Base-by-base conservation (phyloP, 2,329 filamentous ascomycete genomes). In the Nemania sp. region DNA sequence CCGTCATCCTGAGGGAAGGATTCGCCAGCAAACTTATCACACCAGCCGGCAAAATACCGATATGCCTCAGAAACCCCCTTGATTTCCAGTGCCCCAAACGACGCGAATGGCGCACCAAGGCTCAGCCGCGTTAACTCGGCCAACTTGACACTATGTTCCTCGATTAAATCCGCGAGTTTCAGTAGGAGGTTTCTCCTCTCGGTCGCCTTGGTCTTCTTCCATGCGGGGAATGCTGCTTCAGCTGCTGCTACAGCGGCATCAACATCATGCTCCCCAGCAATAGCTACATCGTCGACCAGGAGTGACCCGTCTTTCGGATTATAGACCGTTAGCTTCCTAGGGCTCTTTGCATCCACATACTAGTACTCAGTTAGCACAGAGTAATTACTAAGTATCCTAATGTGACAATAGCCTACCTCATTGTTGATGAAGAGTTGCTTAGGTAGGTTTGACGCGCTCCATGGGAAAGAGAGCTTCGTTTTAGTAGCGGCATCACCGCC, bases 241-340 rank as follows among this genome's bases (percentile, higher is more conserved):
- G 85, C 85, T 4, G 83, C 82, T 10, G 78, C 80, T 4, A 87
- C 84, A 1, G 85, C 85, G 5, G 75, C 74, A 59, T 87, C 81
- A 32, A 85, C 82, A 73, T 85, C 83, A 13, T 80, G 75, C 58
- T 81, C 77, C n/a, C 80, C 82, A n/a, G 82, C 82, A 4, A 84
- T 71, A 8, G 78, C 76, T 15, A 87, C 81, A 51, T 86, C 81
- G 66, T 85, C 78, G n/a, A 83, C 80, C 1, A 88, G 80, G 10
- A 86, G 73, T 2, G 81, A 81, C 60, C 81, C 82, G 72, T 87
- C 82, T 57, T 80, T 82, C 10, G 86, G 86, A 69, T 84, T 86
- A 77, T 80, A 76, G 4, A 86, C 75, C n/a, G 80, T 78, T 43
- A 87, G 79, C 59, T 82, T 86, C 73, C 83, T 82, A 29, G 76